Conservation (phyloP, 2,329 filamentous ascomycete genomes). For the Aplosporella prunicola region DNA sequence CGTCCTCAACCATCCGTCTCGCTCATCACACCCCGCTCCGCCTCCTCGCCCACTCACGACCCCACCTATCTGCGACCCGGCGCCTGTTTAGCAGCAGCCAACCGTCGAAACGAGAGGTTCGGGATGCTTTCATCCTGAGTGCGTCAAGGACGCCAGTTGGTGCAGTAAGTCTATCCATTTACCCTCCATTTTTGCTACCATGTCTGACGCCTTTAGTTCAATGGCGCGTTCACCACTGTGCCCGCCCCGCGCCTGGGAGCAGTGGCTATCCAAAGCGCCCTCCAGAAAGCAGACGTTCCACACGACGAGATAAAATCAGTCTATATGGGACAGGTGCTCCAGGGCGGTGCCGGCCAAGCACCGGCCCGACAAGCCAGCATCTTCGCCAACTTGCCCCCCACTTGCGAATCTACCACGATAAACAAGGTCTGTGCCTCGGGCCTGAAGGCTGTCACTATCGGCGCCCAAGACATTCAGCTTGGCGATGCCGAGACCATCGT, state of each 20-base stretch:
- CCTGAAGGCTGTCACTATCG: constrained; percentile 81
- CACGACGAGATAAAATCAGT: constrained; percentile 76
- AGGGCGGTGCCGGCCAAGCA: constrained; percentile 74
- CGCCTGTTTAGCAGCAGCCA: constrained; percentile 28
- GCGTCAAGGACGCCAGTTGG: constrained; percentile 82
- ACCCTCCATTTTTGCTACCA: neutral
- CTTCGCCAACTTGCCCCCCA: constrained; percentile 74
- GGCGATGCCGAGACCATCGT: constrained; percentile 81
- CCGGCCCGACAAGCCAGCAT: constrained; percentile 86
- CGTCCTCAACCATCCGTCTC: neutral
- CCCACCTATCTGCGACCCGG: constrained; percentile 1
- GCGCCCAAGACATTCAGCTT: constrained; percentile 89
- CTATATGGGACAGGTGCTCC: constrained; percentile 95
- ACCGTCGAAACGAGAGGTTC: constrained; percentile 52
- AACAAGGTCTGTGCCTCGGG: constrained; percentile 98
- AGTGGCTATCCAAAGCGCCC: constrained; percentile 80
- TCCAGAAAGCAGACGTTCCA: constrained; percentile 78
- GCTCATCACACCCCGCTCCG: neutral
- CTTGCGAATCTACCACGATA: constrained; percentile 79
- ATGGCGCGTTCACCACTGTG: constrained; percentile 77
- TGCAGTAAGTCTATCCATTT: constrained; percentile 50
- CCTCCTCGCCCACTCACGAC: neutral
- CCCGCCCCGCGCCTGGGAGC: constrained; percentile 83
- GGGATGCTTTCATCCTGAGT: constrained; percentile 89
- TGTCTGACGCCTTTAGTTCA: constrained; percentile 77